Base-by-base conservation (phyloP, 345 rosid genomes). In the Aegle marmelos region DNA sequence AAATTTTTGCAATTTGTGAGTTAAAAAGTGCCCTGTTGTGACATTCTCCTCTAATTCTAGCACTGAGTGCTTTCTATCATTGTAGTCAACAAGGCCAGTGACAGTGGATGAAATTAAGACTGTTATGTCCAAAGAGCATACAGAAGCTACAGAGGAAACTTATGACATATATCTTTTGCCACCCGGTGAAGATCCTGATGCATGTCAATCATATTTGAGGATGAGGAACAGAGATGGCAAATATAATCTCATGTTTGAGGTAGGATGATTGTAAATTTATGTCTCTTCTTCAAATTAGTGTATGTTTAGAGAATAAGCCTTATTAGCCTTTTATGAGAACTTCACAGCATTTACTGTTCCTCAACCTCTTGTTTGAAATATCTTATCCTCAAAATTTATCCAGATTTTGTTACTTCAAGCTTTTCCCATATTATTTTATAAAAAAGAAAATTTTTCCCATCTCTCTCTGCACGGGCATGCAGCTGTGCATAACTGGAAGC, bases 151-250 rank as follows among this genome's bases (percentile, higher is more conserved):
- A 16, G 99, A 96, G 88, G 99, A 96, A 87, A 96, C 99, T 25
- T 96, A 96, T 79, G 99, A 94, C 88, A 96, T 94, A 78, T 96
- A 94, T 90, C 95, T 96, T 82, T 89, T 96, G 72, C 99, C 99
- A 58, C 99, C 99, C 6, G 98, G 97, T 62, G 99, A 96, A 90
- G 98, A 96, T 87, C 99, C 99, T 72, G 99, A 96, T 88, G 99
- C 99, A 48, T 96, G 99, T 66, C 99, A 96, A 80, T 96, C 99
- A 8, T 94, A 96, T 82, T 86, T 96, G 81, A 90, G 99, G 90
- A 94, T 92, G 99, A 91, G 99, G 87, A 96, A 96, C 83, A 90
- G 97, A 70, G 99, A 96, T 87, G 99, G 99, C 36, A 94, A 96
- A 79, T 96, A 96, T 85, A 94, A 88, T 90, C 98, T 94, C 80